A percentile compares a stretch with the other conserved stretches of the same genome.
phyloP scores from a whole-genome alignment of 2,329 filamentous ascomycete genomes.

The Thelonectria rubi region DNA sequence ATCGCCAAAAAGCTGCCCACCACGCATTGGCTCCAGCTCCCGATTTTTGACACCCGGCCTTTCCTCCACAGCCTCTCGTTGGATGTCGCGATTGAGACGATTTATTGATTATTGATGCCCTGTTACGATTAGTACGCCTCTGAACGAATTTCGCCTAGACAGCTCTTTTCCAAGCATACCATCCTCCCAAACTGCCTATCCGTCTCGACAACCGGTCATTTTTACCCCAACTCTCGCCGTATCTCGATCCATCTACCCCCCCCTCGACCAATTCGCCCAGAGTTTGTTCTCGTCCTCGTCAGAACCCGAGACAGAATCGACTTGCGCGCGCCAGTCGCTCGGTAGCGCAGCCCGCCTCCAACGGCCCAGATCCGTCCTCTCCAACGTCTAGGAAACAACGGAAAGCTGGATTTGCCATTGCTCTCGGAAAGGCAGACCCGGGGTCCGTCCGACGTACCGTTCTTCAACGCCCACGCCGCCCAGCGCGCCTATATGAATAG shows the following conservation, averaged over 20 bases:
- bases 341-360: constrained; percentile 15
- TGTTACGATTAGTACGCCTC: constrained; percentile 44
- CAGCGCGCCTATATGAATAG: constrained; percentile 71
- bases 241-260: constrained; percentile 8
- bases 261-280: constrained; percentile 7
- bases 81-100: constrained; percentile 40
- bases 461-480: constrained; percentile 69
- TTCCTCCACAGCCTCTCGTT: constrained; percentile 10
- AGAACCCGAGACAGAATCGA: constrained; percentile 7
- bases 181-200: background rate
- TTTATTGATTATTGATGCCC: constrained; percentile 39
- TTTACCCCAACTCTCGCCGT: constrained; percentile 15
- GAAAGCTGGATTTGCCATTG: constrained; percentile 94
- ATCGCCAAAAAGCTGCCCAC: background rate
- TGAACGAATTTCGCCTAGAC: constrained; percentile 28
- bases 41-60: constrained; percentile 13
- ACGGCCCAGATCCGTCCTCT: constrained; percentile 23
- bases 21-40: constrained; percentile 3
- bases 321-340: constrained; percentile 11
- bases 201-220: constrained; percentile 9
- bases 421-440: constrained; percentile 84
- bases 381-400: constrained; percentile 62
- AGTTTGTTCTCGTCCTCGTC: constrained; percentile 3
- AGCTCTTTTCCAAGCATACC: constrained; percentile 10
- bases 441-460: constrained; percentile 75